A percentile compares a stretch with the other conserved stretches of the same genome.
Evolutionary conservation across 2,329 filamentous ascomycete genomes (phyloP).

Genomic region (Exophiala alcalophila): DNA sequence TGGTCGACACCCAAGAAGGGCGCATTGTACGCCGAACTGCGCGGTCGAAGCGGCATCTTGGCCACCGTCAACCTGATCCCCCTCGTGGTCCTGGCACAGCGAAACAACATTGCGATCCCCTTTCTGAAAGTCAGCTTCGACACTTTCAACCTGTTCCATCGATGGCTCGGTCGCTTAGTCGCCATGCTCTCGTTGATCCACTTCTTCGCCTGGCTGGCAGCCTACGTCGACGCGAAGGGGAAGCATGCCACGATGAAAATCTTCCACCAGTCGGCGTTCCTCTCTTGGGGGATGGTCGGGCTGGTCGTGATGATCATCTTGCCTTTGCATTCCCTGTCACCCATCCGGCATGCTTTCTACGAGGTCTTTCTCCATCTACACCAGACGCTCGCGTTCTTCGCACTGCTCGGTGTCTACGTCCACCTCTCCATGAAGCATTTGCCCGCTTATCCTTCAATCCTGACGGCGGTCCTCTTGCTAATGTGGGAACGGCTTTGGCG

Average conservation of each 20-base stretch:
- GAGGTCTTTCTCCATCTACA: slow-evolving; percentile 49
- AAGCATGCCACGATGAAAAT: slow-evolving; percentile 45
- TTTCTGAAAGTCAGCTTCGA: slow-evolving; percentile 88
- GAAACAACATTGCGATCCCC: slow-evolving; percentile 87
- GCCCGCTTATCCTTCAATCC: slow-evolving; percentile 42
- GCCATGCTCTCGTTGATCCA: slow-evolving; percentile 70
- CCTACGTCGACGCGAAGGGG: slow-evolving; percentile 65
- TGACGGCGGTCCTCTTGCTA: slow-evolving; percentile 41
- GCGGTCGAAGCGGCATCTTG: slow-evolving; percentile 80
- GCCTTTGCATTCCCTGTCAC: slow-evolving; percentile 43
- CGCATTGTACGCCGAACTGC: slow-evolving; percentile 73
- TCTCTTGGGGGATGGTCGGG: slow-evolving; percentile 46
- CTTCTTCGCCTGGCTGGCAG: slow-evolving; percentile 72
- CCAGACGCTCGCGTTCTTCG: slow-evolving; percentile 44
- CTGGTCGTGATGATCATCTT: slow-evolving; percentile 42
- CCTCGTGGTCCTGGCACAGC: slow-evolving; percentile 79
- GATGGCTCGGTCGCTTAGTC: slow-evolving; percentile 76
- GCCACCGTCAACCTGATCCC: slow-evolving; percentile 89
- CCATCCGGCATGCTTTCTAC: slow-evolving; percentile 47
- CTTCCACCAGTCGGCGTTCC: slow-evolving; percentile 40
- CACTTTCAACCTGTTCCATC: slow-evolving; percentile 87
- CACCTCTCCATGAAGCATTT: slow-evolving; percentile 44
- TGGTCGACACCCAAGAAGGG: slow-evolving; percentile 43
- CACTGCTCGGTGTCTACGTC: slow-evolving; percentile 44
- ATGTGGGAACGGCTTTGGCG: slow-evolving; percentile 46